Base-by-base conservation (phyloP, 495 filamentous ascomycete genomes). In the Xylaria nigripes region DNA sequence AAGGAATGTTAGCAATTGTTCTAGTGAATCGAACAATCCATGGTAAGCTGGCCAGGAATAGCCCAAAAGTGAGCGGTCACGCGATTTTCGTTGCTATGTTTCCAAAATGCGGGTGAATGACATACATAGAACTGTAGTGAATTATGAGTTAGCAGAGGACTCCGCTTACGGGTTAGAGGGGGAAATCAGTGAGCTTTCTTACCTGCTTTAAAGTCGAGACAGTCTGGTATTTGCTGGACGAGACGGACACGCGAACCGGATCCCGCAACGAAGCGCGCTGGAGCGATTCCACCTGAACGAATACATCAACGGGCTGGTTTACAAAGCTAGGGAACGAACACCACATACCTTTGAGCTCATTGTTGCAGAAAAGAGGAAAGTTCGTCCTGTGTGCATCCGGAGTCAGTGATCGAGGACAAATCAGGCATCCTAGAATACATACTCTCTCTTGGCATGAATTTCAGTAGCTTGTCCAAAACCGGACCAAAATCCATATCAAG, bases 401-500 rank as follows among this genome's bases (percentile, higher is more conserved):
- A 9, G 47, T 40, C 19, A 50, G 47, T 12, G 27, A 36, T 24
- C n/a, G 8, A 1, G 7, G 16, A 3, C 2, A 4, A 32, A 51
- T 7, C 12, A 19, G 19, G 2, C 18, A 25, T 16, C 32, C 7
- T 13, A 24, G 1, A 32, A 45, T 41, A 55, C 53, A 5, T 45
- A 55, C 85, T 76, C 48, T 91, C 84, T n/a, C 81, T 70, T 0
- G 91, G 92, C 6, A 97, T 76, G 25, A 95, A 86, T 68, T 90
- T 90, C 29, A 97, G 78, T 49, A 97, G 87, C 66, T 95, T 96
- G 64, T 96, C 90, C 10, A 96, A 76, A 21, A 93, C 83, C 3
- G 89, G 87, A 0, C 90, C 93, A 64, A 96, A 97, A 69, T 96
- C 92, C 68, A 96, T 82, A 64, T 97, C 93, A 0, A 98, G 79